phyloP scores from a whole-genome alignment of 2,329 filamentous ascomycete genomes.

The Epichloe brachyelytri region DNA sequence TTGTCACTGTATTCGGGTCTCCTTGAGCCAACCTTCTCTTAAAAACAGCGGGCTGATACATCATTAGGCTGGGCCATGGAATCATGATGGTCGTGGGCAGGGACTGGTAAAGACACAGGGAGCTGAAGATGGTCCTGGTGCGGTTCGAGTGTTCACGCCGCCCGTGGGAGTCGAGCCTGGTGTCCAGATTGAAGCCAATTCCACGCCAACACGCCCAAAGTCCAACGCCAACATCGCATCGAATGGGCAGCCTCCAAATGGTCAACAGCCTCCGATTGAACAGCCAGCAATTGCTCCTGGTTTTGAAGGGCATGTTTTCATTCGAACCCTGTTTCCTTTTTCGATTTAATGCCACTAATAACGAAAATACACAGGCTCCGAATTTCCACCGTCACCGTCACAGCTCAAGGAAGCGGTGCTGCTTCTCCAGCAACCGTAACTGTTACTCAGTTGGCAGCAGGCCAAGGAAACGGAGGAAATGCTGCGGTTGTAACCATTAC shows the following conservation, averaged over 20 bases:
- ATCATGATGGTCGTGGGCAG: background rate
- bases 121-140: background rate
- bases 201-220: background rate
- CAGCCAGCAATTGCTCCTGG: background rate
- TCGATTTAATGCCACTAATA: background rate
- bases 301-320: background rate
- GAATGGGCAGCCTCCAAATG: background rate
- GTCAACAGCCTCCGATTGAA: background rate
- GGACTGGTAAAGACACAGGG: background rate
- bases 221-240: background rate
- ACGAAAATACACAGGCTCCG: background rate
- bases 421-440: background rate
- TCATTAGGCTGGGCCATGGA: background rate
- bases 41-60: background rate
- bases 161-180: background rate
- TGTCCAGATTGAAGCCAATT: background rate
- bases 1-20: background rate
- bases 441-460: background rate
- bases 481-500: conserved; percentile 9
- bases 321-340: background rate
- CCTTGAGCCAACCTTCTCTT: background rate
- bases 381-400: background rate
- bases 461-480: background rate
- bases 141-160: background rate
- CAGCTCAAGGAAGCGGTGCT: background rate